These are phyloP conservation scores for Penicillium turbatum DNA, from an alignment of 495 filamentous ascomycete genomes.

Conservation along the genomic window DNA sequence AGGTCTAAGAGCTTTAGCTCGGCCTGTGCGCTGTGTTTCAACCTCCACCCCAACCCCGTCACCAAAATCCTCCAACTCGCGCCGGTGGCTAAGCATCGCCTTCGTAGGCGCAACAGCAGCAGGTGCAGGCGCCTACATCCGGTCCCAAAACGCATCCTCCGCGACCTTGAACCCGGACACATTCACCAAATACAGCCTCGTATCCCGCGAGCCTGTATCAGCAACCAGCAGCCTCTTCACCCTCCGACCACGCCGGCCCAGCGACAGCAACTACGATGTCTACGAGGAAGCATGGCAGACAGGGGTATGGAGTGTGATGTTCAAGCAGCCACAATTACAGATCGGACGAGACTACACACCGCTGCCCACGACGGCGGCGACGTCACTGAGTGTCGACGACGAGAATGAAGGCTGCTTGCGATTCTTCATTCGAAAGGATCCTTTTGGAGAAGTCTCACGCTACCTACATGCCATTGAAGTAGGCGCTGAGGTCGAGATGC, in stretches of 20 bases:
- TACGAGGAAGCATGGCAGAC: constrained; percentile 51
- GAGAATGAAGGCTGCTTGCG: constrained; percentile 42
- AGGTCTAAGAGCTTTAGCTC: constrained; percentile 7
- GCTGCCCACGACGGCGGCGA: constrained; percentile 51
- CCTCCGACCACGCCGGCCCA: constrained; percentile 47
- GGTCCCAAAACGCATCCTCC: constrained; percentile 24
- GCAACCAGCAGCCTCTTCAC: constrained; percentile 72
- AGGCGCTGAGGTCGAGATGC: constrained; percentile 62
- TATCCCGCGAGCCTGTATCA: constrained; percentile 63
- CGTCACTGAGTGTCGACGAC: constrained; percentile 25
- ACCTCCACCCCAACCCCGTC: constrained; percentile 8
- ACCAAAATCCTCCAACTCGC: background rate
- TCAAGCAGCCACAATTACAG: constrained; percentile 90
- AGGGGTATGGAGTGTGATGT: constrained; percentile 80
- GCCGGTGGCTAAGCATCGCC: constrained; percentile 34
- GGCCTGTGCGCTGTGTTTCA: constrained; percentile 9
- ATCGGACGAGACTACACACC: constrained; percentile 89
- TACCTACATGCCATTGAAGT: constrained; percentile 62
- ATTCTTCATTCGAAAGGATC: constrained; percentile 52
- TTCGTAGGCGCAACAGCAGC: constrained; percentile 34
- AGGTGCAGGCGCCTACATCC: constrained; percentile 36
- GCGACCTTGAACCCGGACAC: constrained; percentile 47
- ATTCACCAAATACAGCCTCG: constrained; percentile 65
- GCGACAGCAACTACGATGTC: constrained; percentile 35
- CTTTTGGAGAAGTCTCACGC: constrained; percentile 58